Evolutionary conservation across 2,329 filamentous ascomycete species (phyloP), one percentile per base, ranked within the genome.

Genomic region (Pseudocercospora crystallina): DNA sequence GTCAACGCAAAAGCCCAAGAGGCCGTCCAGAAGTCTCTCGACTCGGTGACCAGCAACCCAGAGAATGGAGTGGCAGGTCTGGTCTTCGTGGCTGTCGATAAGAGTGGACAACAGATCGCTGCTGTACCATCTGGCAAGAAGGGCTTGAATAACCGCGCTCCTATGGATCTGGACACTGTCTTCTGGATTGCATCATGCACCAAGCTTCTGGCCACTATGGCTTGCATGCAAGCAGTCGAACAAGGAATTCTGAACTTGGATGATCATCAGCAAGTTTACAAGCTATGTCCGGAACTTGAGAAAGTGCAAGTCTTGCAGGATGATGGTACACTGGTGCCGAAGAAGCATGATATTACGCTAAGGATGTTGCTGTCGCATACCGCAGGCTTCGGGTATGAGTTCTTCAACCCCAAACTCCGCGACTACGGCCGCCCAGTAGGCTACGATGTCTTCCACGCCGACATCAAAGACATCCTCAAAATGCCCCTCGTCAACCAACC

Each of bases 401-500:
- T 78, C 60, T 72, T 75, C 58, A 76, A 78, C 56, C 55, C 67
- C 8, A 69, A 71, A 38, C 65, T 76, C 0, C 62, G 64, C n/a
- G 66, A 71, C 20, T 69, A 68, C 65, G 69, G 68, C 1, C 68
- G 72, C 10, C 81, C 81, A 0, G 66, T 70, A 0, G 80, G 81
- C 0, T 61, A 76, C 4, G 80, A 85, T 48, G 83, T 85, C 61
- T 81, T 85, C 59, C 76, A 76, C 0, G 78, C 79, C 0, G 71
- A 79, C 5, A 49, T 56, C 36, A 49, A 50, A 30, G 82, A 81
- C 17, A 70, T 85, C 37, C 60, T 76, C 32, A 63, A 69, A 10
- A 65, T 68, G 49, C 80, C 83, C 1, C 65, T 88, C 12, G 64
- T 86, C 1, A 82, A 84, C 56, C 82, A 87, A 56, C 84, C 85